A percentile compares a stretch with the other conserved stretches of the same genome.
Conservation (phyloP, 176 grass and related monocot species). For the Ensete ventricosum region DNA sequence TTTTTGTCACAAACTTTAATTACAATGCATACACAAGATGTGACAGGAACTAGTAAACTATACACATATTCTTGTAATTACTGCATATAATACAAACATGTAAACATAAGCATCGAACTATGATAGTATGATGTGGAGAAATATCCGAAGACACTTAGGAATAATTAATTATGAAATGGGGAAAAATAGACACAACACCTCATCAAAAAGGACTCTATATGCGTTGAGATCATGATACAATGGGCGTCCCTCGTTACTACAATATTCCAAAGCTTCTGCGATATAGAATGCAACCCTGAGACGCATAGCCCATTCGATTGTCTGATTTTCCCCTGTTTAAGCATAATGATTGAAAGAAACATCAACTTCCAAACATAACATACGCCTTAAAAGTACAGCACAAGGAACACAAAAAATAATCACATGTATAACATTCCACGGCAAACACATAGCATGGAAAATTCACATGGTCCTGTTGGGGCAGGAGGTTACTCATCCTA, state of each 20-base stretch:
- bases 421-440: not conserved
- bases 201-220: slow-evolving; percentile 88
- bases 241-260: slow-evolving; percentile 54
- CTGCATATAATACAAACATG: not conserved
- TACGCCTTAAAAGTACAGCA: not conserved
- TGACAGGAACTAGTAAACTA: too few species aligned
- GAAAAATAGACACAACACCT: slow-evolving; percentile 31
- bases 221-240: slow-evolving; percentile 94
- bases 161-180: not conserved
- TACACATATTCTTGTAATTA: not conserved
- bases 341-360: slow-evolving; percentile 15
- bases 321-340: slow-evolving; percentile 79
- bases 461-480: too few species aligned
- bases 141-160: not conserved
- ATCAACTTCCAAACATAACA: not conserved
- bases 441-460: not conserved
- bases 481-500: too few species aligned
- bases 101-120: not conserved
- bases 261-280: slow-evolving; percentile 81
- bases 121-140: not conserved
- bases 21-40: too few species aligned
- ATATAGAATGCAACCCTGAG: slow-evolving; percentile 78
- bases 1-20: too few species aligned
- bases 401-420: not conserved
- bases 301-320: slow-evolving; percentile 98